These are phyloP conservation scores for Geotrichum candidum DNA, from an alignment of 1,139 yeast genomes.

Conservation along the genomic window DNA sequence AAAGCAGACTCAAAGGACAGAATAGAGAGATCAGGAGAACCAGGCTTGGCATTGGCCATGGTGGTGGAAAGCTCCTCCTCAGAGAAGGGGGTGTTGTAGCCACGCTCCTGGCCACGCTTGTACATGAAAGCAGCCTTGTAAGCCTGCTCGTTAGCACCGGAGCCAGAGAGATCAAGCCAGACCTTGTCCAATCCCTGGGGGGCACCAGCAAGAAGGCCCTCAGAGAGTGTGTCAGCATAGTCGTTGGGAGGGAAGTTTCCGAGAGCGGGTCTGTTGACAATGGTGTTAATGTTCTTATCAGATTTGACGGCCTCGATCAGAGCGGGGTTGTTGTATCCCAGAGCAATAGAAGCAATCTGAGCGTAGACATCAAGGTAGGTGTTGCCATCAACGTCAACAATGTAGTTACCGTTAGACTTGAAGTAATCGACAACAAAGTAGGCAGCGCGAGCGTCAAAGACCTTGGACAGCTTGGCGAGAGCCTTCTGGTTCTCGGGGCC, in stretches of 20 bases:
- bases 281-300: constrained; percentile 58
- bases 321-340: constrained; percentile 75
- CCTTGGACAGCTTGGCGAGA: constrained; percentile 45
- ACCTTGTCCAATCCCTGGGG: constrained; percentile 62
- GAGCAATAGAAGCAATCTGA: constrained; percentile 71
- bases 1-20: constrained; percentile 67
- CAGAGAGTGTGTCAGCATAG: constrained; percentile 50
- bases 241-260: constrained; percentile 71
- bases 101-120: constrained; percentile 58
- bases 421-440: constrained; percentile 65
- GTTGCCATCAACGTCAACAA: constrained; percentile 69
- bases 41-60: constrained; percentile 67
- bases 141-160: constrained; percentile 80
- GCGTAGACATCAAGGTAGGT: constrained; percentile 62
- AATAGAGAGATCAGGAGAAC: constrained; percentile 66
- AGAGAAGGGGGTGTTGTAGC: constrained; percentile 45
- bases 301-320: constrained; percentile 56
- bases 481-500: constrained; percentile 54
- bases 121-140: constrained; percentile 79
- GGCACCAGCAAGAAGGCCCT: constrained; percentile 54
- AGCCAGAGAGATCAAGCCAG: constrained; percentile 77
- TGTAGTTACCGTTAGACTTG: constrained; percentile 64
- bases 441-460: constrained; percentile 60
- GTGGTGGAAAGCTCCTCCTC: constrained; percentile 54
- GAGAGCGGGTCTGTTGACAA: constrained; percentile 71